These are phyloP conservation scores for Fomitopsis palustris DNA, from an alignment of 1,284 basidiomycete genomes.

Conservation along the genomic window DNA sequence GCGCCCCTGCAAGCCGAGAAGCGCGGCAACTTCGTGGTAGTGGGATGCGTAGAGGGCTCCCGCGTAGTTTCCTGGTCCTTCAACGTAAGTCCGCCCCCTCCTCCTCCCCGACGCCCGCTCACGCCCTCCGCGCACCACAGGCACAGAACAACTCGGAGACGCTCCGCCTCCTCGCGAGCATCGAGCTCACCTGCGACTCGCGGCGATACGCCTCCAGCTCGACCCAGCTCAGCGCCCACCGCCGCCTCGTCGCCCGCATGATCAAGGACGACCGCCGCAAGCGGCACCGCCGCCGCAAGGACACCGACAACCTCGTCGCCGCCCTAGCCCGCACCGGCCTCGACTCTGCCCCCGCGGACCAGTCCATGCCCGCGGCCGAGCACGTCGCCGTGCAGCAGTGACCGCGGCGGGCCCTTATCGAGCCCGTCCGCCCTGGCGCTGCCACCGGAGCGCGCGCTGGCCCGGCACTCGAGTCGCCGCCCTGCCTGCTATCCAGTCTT, in stretches of 20 bases:
- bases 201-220: slow-evolving; percentile 65
- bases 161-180: slow-evolving; percentile 70
- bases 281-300: slow-evolving; percentile 74
- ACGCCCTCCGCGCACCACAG: slow-evolving; percentile 31
- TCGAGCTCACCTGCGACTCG: slow-evolving; percentile 75
- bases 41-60: slow-evolving; percentile 67
- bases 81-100: slow-evolving; percentile 46
- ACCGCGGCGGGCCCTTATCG: neutral
- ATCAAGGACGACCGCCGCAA: slow-evolving; percentile 79
- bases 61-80: slow-evolving; percentile 81
- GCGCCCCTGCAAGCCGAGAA: slow-evolving; percentile 78
- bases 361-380: neutral
- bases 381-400: neutral
- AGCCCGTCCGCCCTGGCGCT: neutral
- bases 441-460: neutral
- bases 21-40: slow-evolving; percentile 78
- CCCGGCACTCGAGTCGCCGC: too few relatives aligned
- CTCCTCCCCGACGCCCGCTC: neutral
- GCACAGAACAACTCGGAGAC: slow-evolving; percentile 79
- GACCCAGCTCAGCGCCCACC: slow-evolving; percentile 59
- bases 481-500: too few relatives aligned
- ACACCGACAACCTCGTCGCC: slow-evolving; percentile 75
- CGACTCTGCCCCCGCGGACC: slow-evolving; percentile 23
- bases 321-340: slow-evolving; percentile 65
- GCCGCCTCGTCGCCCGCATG: slow-evolving; percentile 67